A percentile compares a stretch with the other conserved stretches of the same genome.
phyloP scores from a whole-genome alignment of 805 yeast species.

The Teunomyces panamensis region DNA sequence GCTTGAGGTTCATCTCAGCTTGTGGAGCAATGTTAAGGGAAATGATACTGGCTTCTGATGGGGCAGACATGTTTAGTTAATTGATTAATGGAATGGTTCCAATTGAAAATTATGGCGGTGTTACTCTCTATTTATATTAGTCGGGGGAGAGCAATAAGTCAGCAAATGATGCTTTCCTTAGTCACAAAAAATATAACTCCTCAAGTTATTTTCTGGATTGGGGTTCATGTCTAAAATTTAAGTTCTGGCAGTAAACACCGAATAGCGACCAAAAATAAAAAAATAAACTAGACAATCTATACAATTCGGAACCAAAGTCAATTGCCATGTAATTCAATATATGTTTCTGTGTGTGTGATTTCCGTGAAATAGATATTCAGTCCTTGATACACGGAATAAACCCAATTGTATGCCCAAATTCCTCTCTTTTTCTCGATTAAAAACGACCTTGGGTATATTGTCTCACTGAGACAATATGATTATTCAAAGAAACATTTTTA shows the following conservation, averaged over 20 bases:
- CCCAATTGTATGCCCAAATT: too few relatives aligned
- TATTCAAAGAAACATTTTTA: too few relatives aligned
- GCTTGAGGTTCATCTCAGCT: conserved; percentile 15
- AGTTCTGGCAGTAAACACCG: neutral
- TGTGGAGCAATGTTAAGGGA: conserved; percentile 19
- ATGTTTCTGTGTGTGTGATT: too few relatives aligned
- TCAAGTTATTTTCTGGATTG: neutral
- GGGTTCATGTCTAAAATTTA: neutral
- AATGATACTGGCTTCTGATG: conserved; percentile 11
- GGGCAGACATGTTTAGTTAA: conserved; percentile 4
- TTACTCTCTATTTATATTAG: neutral
- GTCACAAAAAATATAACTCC: neutral
- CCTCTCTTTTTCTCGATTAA: too few relatives aligned
- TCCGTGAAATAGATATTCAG: too few relatives aligned
- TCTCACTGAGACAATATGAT: neutral
- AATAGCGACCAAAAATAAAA: neutral
- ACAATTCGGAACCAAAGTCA: too few relatives aligned
- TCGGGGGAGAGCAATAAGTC: neutral
- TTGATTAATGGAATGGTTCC: neutral
- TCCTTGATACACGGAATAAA: too few relatives aligned
- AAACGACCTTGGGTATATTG: neutral
- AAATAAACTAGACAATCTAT: too few relatives aligned
- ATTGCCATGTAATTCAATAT: too few relatives aligned
- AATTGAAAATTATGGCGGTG: neutral
- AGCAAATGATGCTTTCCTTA: neutral